Base-by-base conservation (phyloP, 2,329 filamentous ascomycete genomes). In the Cercospora janseana region DNA sequence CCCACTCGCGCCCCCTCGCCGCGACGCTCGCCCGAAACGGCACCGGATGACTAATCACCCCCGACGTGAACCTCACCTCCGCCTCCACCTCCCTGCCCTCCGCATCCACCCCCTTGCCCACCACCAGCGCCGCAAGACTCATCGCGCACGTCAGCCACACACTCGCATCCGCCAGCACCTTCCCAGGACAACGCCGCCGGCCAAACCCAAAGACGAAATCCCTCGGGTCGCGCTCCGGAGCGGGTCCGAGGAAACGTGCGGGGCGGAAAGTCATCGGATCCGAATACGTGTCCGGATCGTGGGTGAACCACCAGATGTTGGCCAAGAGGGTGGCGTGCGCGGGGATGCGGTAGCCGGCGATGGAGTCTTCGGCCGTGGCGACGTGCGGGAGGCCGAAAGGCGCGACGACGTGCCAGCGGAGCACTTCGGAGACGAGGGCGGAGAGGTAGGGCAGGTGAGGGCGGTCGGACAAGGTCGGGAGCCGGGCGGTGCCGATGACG, bases 271-370 rank as follows among this genome's bases (percentile, higher is more conserved):
- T 23, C 15, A 60, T 57, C 1, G 59, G 55, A 7, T 60, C 43
- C 8, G 52, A 35, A 41, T 57, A 63, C 7, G 49, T 48, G 0
- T 48, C 18, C 4, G 58, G 54, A 32, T 63, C 63, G 24, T 67
- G 59, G 27, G 73, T 69, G 42, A 54, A 67, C 13, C 67, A 69
- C 60, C 59, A 70, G 3, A 59, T 63, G 26, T 64, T 72, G 4
- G 71, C 57, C 4, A 75, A 56, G 4, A 72, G 60, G 4, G 64
- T 66, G 2, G 66, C 67, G 2, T 66, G 68, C 27, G 67, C 70
- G 2, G 74, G 72, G 28, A 76, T 68, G 2, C 63, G 60, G 16
- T 68, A 69, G 7, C 70, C 72, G 26, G n/a, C 16, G 41, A 71
- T 64, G 52, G 55, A 62, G 48, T 72, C 70, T 45, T 75, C 72